A percentile compares a stretch with the other conserved stretches of the same genome.
Conservation (phyloP, 2,329 filamentous ascomycete genomes). For the Aureobasidium sp. region DNA sequence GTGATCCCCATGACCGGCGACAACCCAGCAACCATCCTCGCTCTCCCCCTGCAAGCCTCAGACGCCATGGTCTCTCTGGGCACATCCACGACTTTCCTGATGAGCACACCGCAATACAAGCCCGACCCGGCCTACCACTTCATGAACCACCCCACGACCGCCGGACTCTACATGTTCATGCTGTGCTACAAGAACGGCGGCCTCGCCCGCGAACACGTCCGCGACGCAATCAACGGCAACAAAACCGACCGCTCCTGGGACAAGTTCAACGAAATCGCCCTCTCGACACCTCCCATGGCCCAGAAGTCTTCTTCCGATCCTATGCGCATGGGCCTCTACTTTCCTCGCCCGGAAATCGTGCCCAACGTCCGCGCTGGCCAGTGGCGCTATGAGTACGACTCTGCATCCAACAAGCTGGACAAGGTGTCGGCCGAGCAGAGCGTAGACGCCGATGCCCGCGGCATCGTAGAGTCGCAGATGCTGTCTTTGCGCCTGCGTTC, state of each 20-base stretch:
- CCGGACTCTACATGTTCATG: constrained; percentile 98
- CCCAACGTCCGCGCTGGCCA: constrained; percentile 81
- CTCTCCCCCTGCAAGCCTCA: constrained; percentile 74
- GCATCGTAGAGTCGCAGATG: constrained; percentile 91
- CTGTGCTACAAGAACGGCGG: constrained; percentile 99
- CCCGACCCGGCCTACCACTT: constrained; percentile 91
- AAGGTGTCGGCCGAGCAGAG: constrained; percentile 39
- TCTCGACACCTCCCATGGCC: constrained; percentile 62
- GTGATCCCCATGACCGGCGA: constrained; percentile 89
- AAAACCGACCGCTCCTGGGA: constrained; percentile 56
- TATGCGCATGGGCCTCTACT: constrained; percentile 90
- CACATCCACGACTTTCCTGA: constrained; percentile 93
- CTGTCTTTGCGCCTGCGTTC: constrained; percentile 84
- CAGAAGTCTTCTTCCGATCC: constrained; percentile 47
- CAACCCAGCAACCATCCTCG: constrained; percentile 91
- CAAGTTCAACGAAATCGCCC: constrained; percentile 67
- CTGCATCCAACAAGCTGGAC: constrained; percentile 41
- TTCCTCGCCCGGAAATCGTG: constrained; percentile 90
- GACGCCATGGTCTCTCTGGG: constrained; percentile 94
- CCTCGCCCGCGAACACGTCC: constrained; percentile 81
- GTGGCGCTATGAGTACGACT: constrained; percentile 68
- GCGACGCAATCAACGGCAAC: constrained; percentile 64
- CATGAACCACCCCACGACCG: constrained; percentile 92
- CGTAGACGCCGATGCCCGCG: constrained; percentile 63
- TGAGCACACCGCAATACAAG: constrained; percentile 88